Conservation (phyloP, 1,284 basidiomycete genomes). For the Ganoderma lucidum region DNA sequence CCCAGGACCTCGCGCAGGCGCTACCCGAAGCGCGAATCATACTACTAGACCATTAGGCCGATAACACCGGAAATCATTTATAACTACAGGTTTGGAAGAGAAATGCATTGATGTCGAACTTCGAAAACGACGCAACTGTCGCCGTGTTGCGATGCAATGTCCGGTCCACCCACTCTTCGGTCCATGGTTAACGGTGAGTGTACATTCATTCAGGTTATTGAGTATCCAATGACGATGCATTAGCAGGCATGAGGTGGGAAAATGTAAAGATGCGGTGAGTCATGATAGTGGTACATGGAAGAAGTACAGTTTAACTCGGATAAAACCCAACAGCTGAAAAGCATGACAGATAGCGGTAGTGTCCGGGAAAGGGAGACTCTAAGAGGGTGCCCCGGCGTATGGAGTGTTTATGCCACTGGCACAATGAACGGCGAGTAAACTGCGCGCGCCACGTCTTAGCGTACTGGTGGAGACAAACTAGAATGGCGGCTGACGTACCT, state of each 20-base stretch:
- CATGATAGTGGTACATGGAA: not conserved
- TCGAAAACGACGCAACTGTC: not conserved
- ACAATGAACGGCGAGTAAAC: not conserved
- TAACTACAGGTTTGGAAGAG: not conserved
- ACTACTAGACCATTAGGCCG: conserved; percentile 11
- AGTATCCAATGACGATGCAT: not conserved
- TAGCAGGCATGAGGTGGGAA: not conserved
- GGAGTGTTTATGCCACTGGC: not conserved
- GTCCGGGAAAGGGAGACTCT: not conserved
- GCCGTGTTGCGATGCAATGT: not conserved
- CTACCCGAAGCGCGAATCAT: conserved; percentile 9
- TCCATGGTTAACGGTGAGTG: not conserved
- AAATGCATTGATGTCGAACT: not conserved
- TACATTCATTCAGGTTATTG: not conserved
- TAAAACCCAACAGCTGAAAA: not conserved
- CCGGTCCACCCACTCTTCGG: not conserved
- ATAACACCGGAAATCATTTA: too few relatives aligned
- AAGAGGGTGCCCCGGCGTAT: not conserved
- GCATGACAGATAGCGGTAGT: not conserved
- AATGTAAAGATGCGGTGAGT: not conserved
- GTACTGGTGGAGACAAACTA: not conserved
- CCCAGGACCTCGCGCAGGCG: conserved; percentile 6
- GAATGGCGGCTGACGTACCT: conserved; percentile 1
- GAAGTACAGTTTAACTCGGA: not conserved
- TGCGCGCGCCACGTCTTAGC: not conserved